Percentiles rank a stretch among this genome's conserved stretches.
phyloP scores from a whole-genome alignment of 768 basidiomycete genomes.

The Tulasnella sp. region DNA sequence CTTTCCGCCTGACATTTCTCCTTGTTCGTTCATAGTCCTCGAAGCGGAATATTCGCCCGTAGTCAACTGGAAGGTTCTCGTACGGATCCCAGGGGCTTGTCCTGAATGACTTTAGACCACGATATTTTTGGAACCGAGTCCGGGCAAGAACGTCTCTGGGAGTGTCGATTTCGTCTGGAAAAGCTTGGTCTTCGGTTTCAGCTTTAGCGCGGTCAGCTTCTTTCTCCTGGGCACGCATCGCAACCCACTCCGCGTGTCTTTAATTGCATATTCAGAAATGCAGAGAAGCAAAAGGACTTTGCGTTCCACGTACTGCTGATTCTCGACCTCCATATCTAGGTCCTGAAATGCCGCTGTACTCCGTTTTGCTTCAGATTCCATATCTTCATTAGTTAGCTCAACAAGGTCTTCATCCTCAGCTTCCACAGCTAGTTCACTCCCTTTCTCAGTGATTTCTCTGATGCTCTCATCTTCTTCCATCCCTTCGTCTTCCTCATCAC shows the following conservation, averaged over 20 bases:
- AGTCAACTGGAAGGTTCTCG: slow-evolving; percentile 88
- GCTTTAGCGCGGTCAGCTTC: slow-evolving; percentile 45
- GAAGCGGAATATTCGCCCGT: slow-evolving; percentile 91
- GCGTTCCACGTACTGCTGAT: slow-evolving; percentile 55
- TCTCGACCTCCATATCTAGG: slow-evolving; percentile 73
- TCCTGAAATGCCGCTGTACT: slow-evolving; percentile 55
- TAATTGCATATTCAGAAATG: not conserved
- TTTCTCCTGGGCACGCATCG: slow-evolving; percentile 5
- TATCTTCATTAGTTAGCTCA: slow-evolving; percentile 40
- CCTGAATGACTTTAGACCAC: slow-evolving; percentile 82
- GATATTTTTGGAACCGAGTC: slow-evolving; percentile 78
- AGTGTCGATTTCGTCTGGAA: slow-evolving; percentile 95
- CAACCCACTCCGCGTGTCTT: slow-evolving; percentile 56
- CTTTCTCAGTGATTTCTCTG: slow-evolving; percentile 23
- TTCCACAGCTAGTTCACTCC: slow-evolving; percentile 35
- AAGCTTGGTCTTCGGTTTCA: slow-evolving; percentile 70
- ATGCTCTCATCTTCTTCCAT: slow-evolving; percentile 24
- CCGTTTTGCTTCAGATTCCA: slow-evolving; percentile 35
- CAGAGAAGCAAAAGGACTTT: slow-evolving; percentile 3
- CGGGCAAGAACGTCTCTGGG: slow-evolving; percentile 71
- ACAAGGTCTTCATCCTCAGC: slow-evolving; percentile 36
- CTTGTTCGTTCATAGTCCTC: slow-evolving; percentile 87
- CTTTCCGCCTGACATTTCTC: slow-evolving; percentile 48
- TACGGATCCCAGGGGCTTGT: slow-evolving; percentile 98
- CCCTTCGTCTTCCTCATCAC: slow-evolving; percentile 31